Percentiles rank a stretch among this genome's conserved stretches.
Conservation (phyloP, 768 basidiomycete species). For the Tricholoma sp. region DNA sequence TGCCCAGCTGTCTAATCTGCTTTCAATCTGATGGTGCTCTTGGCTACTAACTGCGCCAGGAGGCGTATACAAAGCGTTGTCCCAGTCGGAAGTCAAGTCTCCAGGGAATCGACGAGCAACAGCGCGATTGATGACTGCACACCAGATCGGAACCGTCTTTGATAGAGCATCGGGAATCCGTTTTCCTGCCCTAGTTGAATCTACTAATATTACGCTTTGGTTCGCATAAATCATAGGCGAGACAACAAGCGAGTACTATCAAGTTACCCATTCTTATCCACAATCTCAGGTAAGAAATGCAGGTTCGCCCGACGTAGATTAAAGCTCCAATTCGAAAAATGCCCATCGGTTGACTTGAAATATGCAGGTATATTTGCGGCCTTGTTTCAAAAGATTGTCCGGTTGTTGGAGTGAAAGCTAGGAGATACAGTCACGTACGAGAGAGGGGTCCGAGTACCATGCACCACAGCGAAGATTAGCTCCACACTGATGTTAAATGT, state of each 20-base stretch:
- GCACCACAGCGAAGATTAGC: constrained; percentile 93
- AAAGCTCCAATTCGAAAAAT: constrained; percentile 81
- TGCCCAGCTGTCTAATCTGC: constrained; percentile 64
- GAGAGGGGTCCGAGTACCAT: constrained; percentile 81
- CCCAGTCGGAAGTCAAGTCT: constrained; percentile 36
- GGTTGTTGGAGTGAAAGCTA: background rate
- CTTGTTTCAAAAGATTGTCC: constrained; percentile 12
- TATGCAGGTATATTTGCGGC: constrained; percentile 51
- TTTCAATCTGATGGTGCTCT: constrained; percentile 79
- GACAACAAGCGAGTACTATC: background rate
- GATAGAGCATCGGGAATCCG: constrained; percentile 91
- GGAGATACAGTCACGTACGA: constrained; percentile 34
- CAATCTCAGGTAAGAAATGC: constrained; percentile 60
- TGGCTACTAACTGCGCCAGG: constrained; percentile 62
- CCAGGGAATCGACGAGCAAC: constrained; percentile 31
- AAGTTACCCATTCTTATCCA: constrained; percentile 51
- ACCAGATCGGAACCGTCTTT: constrained; percentile 95
- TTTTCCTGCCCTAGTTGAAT: constrained; percentile 91
- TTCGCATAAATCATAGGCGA: background rate
- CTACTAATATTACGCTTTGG: constrained; percentile 76
- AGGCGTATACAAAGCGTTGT: constrained; percentile 62
- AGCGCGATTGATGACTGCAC: constrained; percentile 78
- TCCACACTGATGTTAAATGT: constrained; percentile 19
- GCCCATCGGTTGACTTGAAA: constrained; percentile 92
- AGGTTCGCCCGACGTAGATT: constrained; percentile 82